Percentiles rank a stretch among this genome's conserved stretches.
Evolutionary conservation across 306 rosid species (phyloP).

Genomic region (Parietaria judaica): DNA sequence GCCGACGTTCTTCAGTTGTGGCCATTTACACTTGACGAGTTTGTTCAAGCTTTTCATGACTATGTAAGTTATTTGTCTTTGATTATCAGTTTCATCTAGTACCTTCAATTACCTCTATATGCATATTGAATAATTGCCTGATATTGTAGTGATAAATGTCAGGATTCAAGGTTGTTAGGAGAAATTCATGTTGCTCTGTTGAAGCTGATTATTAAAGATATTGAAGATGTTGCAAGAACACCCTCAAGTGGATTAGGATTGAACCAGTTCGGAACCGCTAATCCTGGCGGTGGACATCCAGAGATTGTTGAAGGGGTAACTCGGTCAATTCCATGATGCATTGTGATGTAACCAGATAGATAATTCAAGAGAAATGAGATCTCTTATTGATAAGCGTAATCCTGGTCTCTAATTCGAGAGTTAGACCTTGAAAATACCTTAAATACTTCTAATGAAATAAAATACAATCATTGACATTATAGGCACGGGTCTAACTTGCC

Average conservation of each 20-base stretch:
- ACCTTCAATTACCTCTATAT: conserved; percentile 2
- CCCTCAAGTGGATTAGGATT: conserved; percentile 77
- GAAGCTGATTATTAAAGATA: conserved; percentile 80
- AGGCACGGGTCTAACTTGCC: no score
- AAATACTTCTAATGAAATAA: no score
- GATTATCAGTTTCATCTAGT: conserved; percentile 16
- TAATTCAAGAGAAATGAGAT: no score
- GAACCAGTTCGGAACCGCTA: conserved; percentile 84
- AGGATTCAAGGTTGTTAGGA: conserved; percentile 95
- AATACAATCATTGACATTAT: no score
- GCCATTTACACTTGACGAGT: conserved; percentile 97
- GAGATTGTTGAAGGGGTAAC: conserved; percentile 97
- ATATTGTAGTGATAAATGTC: conserved; percentile 27
- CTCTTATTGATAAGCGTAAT: no score
- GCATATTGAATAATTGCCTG: not conserved
- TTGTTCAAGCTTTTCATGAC: conserved; percentile 92
- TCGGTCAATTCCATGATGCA: conserved; percentile 1
- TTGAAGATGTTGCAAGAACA: conserved; percentile 98
- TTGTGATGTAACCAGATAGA: no score
- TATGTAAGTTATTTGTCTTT: conserved; percentile 49
- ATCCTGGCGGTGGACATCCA: conserved; percentile 96
- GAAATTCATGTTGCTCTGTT: conserved; percentile 91
- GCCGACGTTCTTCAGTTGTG: conserved; percentile 88
- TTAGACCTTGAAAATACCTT: no score
- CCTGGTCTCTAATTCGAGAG: no score